A percentile compares a stretch with the other conserved stretches of the same genome.
phyloP scores from a whole-genome alignment of 2,329 filamentous ascomycete genomes.

The Amauroascus verrucosus region DNA sequence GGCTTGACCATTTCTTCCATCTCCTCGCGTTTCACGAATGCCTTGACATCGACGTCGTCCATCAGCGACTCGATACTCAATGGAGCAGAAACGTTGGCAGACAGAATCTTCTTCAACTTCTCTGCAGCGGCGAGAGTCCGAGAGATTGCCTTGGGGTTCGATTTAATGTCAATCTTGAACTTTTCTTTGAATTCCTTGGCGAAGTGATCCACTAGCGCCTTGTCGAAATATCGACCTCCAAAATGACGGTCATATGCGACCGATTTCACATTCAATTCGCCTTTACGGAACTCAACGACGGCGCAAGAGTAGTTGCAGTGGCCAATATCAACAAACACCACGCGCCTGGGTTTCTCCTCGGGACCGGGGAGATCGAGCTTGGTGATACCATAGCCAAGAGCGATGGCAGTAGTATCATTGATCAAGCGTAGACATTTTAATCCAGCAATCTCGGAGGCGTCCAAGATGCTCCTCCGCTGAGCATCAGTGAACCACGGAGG shows the following conservation, averaged over 20 bases:
- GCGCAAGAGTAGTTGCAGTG: slow-evolving; percentile 93
- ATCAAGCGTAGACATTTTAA: slow-evolving; percentile 87
- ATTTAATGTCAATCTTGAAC: slow-evolving; percentile 91
- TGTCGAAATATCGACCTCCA: slow-evolving; percentile 94
- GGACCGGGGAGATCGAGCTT: slow-evolving; percentile 81
- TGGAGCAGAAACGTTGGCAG: slow-evolving; percentile 83
- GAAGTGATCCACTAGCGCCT: slow-evolving; percentile 88
- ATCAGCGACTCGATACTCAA: slow-evolving; percentile 97
- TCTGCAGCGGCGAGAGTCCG: slow-evolving; percentile 82
- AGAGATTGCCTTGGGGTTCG: slow-evolving; percentile 78
- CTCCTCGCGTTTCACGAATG: slow-evolving; percentile 86
- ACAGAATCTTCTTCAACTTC: slow-evolving; percentile 97
- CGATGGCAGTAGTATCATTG: slow-evolving; percentile 95
- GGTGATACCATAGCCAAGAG: slow-evolving; percentile 94
- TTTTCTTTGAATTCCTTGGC: slow-evolving; percentile 94
- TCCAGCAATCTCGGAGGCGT: slow-evolving; percentile 86
- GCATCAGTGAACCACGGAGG: slow-evolving; percentile 95
- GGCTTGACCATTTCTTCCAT: slow-evolving; percentile 85
- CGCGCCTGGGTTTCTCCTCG: slow-evolving; percentile 85
- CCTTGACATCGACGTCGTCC: slow-evolving; percentile 87
- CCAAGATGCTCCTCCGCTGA: slow-evolving; percentile 79
- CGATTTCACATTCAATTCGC: slow-evolving; percentile 85
- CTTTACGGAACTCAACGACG: slow-evolving; percentile 93
- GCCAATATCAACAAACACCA: slow-evolving; percentile 88
- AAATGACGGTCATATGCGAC: slow-evolving; percentile 93